A percentile compares a stretch with the other conserved stretches of the same genome.
These are phyloP conservation scores for Arabidopsis hybrid DNA, from an alignment of 441 rosid species.

Conservation along the genomic window DNA sequence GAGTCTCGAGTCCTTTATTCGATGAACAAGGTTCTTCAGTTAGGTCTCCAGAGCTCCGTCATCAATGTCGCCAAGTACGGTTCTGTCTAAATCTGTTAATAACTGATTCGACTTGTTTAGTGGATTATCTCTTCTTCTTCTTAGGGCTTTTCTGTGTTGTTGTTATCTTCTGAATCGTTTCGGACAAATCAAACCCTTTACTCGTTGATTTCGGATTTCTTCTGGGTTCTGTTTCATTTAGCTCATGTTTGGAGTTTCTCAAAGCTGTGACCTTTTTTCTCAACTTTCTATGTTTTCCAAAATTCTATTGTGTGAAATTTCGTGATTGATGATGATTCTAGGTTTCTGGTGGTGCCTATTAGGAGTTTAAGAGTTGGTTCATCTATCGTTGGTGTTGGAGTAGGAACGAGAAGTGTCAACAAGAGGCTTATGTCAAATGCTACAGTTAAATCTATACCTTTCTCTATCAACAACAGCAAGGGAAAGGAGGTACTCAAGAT, in stretches of 20 bases:
- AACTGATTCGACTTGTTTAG: background rate
- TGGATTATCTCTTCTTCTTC: slow-evolving; percentile 10
- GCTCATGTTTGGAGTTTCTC: slow-evolving; percentile 4
- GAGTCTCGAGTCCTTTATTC: background rate
- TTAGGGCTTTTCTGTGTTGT: slow-evolving; percentile 14
- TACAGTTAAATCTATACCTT: slow-evolving; percentile 34
- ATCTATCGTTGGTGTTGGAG: slow-evolving; percentile 41
- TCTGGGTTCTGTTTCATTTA: slow-evolving; percentile 13
- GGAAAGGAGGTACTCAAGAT: slow-evolving; percentile 42
- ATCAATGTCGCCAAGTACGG: slow-evolving; percentile 49
- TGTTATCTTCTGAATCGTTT: background rate
- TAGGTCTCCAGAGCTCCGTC: slow-evolving; percentile 51
- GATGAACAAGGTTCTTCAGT: slow-evolving; percentile 53
- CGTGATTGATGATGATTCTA: slow-evolving; percentile 35
- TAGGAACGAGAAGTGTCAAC: slow-evolving; percentile 48
- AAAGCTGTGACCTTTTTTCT: slow-evolving; percentile 21
- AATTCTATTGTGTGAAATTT: slow-evolving; percentile 14
- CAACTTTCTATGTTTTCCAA: background rate
- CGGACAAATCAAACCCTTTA: slow-evolving; percentile 14
- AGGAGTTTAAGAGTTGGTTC: slow-evolving; percentile 49
- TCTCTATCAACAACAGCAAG: slow-evolving; percentile 40
- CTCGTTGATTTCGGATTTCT: slow-evolving; percentile 8
- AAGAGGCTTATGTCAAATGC: slow-evolving; percentile 48
- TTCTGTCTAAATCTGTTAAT: slow-evolving; percentile 1
- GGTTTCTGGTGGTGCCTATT: slow-evolving; percentile 56